Conservation (phyloP, 1,284 basidiomycete species). For the Puccinia polysora region DNA sequence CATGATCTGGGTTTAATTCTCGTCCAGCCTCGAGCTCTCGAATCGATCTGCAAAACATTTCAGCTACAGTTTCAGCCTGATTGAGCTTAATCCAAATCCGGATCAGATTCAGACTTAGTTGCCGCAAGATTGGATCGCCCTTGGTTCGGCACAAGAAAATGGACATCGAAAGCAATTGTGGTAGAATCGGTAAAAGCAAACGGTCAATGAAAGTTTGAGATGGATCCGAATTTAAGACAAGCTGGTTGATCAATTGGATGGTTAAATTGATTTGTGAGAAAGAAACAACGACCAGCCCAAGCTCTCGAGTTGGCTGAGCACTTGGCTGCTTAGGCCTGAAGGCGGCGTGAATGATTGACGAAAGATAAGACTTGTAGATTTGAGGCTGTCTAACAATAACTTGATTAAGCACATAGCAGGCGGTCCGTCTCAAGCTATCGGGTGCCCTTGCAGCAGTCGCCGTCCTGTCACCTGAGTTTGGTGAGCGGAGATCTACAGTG, state of each 20-base stretch:
- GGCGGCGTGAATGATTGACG: constrained; percentile 10
- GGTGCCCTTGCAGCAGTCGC: background rate
- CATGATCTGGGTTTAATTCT: constrained; percentile 7
- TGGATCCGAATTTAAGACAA: constrained; percentile 36
- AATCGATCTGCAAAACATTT: constrained; percentile 1
- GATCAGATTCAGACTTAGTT: constrained; percentile 1
- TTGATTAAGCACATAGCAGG: constrained; percentile 27
- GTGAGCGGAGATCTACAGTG: too few relatives aligned
- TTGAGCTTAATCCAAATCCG: constrained; percentile 15
- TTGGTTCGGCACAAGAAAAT: background rate
- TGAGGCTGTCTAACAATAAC: background rate
- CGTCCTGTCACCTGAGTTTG: too few relatives aligned
- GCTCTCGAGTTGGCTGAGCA: background rate
- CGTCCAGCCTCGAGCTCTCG: constrained; percentile 25
- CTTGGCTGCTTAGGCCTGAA: constrained; percentile 12
- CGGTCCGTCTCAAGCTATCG: background rate
- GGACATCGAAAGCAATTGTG: constrained; percentile 22
- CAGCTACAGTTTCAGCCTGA: constrained; percentile 1
- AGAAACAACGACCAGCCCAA: background rate
- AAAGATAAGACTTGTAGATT: constrained; percentile 9
- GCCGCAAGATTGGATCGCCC: constrained; percentile 2
- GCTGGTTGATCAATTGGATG: constrained; percentile 8
- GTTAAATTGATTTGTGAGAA: constrained; percentile 12
- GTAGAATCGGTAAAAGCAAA: constrained; percentile 20
- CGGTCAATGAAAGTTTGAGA: constrained; percentile 18